Evolutionary conservation across 257 asterid genomes (phyloP).

Genomic region (Salvia rosmarinus): DNA sequence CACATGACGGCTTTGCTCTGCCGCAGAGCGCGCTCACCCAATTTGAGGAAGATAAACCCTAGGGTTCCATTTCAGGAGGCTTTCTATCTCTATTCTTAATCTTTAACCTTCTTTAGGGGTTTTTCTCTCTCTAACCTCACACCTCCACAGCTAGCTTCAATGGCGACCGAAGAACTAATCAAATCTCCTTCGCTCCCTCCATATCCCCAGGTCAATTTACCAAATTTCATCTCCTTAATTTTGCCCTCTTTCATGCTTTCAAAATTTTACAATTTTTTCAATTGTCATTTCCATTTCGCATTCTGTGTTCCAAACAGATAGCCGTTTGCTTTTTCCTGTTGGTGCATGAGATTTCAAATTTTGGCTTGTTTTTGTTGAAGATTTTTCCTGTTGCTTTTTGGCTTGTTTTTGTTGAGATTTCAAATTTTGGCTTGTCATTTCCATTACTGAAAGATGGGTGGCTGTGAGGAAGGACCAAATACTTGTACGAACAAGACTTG

Average conservation of each 20-base stretch:
- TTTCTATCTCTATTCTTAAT: constrained; percentile 29
- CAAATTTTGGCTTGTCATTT: too few relatives aligned
- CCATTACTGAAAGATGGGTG: constrained; percentile 60
- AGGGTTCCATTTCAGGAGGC: background rate
- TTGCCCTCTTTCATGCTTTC: too few relatives aligned
- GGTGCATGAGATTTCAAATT: constrained; percentile 16
- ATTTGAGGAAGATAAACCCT: too few relatives aligned
- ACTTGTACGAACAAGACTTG: constrained; percentile 65
- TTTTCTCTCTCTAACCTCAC: constrained; percentile 40
- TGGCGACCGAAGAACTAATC: constrained; percentile 68
- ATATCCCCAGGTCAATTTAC: constrained; percentile 64
- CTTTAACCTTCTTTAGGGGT: constrained; percentile 28
- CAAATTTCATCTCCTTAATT: background rate
- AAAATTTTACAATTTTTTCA: background rate
- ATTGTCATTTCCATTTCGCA: constrained; percentile 30
- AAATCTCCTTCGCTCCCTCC: constrained; percentile 61
- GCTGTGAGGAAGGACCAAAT: constrained; percentile 53
- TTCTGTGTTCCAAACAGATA: background rate
- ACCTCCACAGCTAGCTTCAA: constrained; percentile 42
- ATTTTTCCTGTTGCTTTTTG: background rate
- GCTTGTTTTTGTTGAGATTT: too few relatives aligned
- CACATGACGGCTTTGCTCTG: too few relatives aligned
- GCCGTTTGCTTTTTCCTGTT: constrained; percentile 2
- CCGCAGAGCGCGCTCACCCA: too few relatives aligned
- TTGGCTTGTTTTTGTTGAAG: background rate